phyloP scores from a whole-genome alignment of 1,284 basidiomycete genomes.

The Boletus sp. region DNA sequence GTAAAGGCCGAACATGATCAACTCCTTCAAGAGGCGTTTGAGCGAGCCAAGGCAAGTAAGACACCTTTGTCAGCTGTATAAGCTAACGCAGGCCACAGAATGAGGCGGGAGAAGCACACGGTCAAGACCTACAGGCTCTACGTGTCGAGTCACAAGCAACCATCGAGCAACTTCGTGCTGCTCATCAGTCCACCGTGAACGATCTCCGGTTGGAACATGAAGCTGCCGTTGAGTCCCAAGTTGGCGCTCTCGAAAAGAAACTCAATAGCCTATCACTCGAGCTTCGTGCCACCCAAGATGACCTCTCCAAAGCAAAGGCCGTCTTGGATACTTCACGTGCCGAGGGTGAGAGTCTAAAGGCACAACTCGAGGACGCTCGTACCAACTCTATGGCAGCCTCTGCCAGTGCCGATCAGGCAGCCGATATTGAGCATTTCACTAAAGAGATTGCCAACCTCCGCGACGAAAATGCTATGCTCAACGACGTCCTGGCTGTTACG shows the following conservation, averaged over 20 bases:
- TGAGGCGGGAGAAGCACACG: constrained; percentile 63
- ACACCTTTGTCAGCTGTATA: not conserved
- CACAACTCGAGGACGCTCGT: constrained; percentile 62
- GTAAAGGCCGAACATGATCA: constrained; percentile 67
- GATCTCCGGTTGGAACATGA: constrained; percentile 61
- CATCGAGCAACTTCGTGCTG: constrained; percentile 62
- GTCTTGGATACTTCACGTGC: constrained; percentile 46
- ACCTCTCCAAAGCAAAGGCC: constrained; percentile 70
- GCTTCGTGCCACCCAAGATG: constrained; percentile 77
- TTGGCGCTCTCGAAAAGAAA: constrained; percentile 59
- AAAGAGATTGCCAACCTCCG: constrained; percentile 54
- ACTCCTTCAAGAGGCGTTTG: constrained; percentile 64
- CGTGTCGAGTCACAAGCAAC: constrained; percentile 62
- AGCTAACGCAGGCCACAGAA: constrained; percentile 37
- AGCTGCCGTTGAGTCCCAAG: constrained; percentile 51
- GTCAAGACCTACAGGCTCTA: constrained; percentile 65
- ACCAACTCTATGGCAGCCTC: constrained; percentile 38
- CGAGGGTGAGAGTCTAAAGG: constrained; percentile 52
- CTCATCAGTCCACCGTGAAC: constrained; percentile 58
- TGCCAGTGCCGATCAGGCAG: constrained; percentile 46
- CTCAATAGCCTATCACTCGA: constrained; percentile 60
- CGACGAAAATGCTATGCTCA: constrained; percentile 37
- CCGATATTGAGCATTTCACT: constrained; percentile 52
- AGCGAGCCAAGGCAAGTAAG: constrained; percentile 64
- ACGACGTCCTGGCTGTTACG: constrained; percentile 65